Percentiles rank a stretch among this genome's conserved stretches.
phyloP scores from a whole-genome alignment of 768 basidiomycete genomes.

The Lyophyllum semitale region DNA sequence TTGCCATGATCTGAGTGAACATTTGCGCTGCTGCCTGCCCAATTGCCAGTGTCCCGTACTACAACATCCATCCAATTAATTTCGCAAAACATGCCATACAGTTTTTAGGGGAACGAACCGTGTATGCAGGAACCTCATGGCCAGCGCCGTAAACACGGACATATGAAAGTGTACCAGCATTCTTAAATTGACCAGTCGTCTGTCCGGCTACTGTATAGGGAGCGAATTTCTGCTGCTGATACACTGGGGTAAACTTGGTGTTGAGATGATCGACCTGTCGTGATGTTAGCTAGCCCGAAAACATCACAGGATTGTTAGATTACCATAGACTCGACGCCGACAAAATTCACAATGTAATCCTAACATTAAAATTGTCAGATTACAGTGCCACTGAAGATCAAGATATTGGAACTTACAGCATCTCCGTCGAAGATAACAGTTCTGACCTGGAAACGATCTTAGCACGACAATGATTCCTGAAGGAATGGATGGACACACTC shows the following conservation, averaged over 20 bases:
- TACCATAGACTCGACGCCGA: constrained; percentile 62
- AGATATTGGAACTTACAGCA: constrained; percentile 41
- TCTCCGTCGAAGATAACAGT: constrained; percentile 60
- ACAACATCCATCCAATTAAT: constrained; percentile 13
- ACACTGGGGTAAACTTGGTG: constrained; percentile 45
- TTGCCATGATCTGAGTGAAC: constrained; percentile 43
- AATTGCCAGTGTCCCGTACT: constrained; percentile 35
- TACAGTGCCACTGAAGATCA: background rate
- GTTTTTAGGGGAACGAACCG: constrained; percentile 21
- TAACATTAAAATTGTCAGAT: constrained; percentile 5
- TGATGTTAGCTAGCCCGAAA: background rate
- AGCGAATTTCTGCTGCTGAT: constrained; percentile 42
- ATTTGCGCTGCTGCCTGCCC: constrained; percentile 47
- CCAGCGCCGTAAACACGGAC: constrained; percentile 51
- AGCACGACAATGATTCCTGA: background rate
- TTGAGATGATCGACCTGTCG: constrained; percentile 45
- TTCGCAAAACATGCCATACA: background rate
- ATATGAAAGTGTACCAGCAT: constrained; percentile 59
- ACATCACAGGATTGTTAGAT: background rate
- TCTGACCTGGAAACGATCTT: constrained; percentile 27
- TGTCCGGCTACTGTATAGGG: constrained; percentile 53
- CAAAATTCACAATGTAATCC: constrained; percentile 58
- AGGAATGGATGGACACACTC: constrained; percentile 32
- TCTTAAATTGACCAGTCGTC: constrained; percentile 55
- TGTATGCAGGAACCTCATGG: constrained; percentile 51